phyloP scores from a whole-genome alignment of 2,329 filamentous ascomycete genomes.

The Zasmidium citrigriseum region DNA sequence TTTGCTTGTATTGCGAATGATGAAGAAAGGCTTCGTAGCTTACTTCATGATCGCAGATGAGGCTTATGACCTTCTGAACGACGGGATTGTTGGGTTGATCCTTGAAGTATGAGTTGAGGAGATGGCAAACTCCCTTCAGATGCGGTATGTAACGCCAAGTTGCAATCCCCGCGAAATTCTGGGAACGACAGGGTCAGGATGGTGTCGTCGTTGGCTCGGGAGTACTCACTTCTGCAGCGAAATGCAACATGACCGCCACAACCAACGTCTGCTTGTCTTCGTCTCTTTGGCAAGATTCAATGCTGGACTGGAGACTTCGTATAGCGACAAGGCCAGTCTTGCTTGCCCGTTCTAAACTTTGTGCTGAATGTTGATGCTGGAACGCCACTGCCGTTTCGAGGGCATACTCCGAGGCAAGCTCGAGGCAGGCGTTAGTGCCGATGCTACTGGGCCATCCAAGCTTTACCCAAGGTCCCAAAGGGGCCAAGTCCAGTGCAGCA shows the following conservation, averaged over 20 bases:
- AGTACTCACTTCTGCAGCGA: background rate
- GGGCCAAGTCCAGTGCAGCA: background rate
- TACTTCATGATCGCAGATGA: background rate
- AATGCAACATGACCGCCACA: background rate
- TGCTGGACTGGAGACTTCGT: background rate
- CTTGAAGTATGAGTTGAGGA: background rate
- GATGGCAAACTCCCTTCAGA: background rate
- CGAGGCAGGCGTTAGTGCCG: background rate
- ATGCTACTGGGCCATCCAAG: background rate
- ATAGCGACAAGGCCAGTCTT: background rate
- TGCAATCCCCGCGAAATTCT: background rate
- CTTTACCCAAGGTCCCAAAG: background rate
- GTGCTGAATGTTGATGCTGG: background rate
- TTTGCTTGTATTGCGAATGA: too few species aligned
- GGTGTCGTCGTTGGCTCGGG: background rate
- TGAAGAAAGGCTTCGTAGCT: background rate
- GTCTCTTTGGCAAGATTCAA: background rate
- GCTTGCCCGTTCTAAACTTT: background rate
- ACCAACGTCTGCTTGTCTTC: background rate
- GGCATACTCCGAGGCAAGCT: background rate
- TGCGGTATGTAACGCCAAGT: background rate
- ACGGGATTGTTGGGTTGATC: background rate
- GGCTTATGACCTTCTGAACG: background rate
- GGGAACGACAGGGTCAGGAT: background rate
- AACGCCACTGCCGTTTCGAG: background rate